Percentiles rank a stretch among this genome's conserved stretches.
phyloP scores from a whole-genome alignment of 192 early-diverging fungal species.

The Rhizophagus sp. region DNA sequence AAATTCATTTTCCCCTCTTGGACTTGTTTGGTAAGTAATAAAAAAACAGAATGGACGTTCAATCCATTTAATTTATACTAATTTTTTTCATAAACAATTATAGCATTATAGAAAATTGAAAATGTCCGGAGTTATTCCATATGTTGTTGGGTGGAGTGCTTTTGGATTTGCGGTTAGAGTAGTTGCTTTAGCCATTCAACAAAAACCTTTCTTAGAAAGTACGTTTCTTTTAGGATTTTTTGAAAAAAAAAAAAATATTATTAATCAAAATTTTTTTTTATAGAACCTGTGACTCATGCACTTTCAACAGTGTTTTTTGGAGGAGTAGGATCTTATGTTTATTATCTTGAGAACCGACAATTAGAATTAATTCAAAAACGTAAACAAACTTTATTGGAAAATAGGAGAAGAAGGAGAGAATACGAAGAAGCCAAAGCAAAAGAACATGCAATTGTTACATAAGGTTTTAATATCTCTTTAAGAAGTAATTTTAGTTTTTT shows the following conservation, averaged over 20 bases:
- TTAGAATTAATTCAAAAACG: slow-evolving; percentile 22
- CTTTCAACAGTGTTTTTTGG: neutral
- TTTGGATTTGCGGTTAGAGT: slow-evolving; percentile 47
- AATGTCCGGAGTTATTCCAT: no score
- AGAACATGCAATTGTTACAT: no score
- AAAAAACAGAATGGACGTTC: no score
- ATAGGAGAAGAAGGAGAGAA: neutral
- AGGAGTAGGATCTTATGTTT: slow-evolving; percentile 13
- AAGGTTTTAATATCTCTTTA: no score
- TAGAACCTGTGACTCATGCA: slow-evolving; percentile 12
- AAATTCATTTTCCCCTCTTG: no score
- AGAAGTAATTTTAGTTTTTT: no score
- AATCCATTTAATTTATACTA: no score
- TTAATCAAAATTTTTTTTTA: neutral
- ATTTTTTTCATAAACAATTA: no score
- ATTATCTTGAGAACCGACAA: slow-evolving; percentile 2
- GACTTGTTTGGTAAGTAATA: no score
- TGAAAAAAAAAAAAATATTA: neutral
- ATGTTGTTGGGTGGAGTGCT: slow-evolving; percentile 43
- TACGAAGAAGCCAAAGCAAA: neutral
- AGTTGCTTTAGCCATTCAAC: slow-evolving; percentile 44
- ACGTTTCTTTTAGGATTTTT: neutral
- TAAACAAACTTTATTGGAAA: slow-evolving; percentile 4
- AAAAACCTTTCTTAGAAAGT: slow-evolving; percentile 45
- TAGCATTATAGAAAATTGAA: no score